Percentiles rank a stretch among this genome's conserved stretches.
Conservation (phyloP, 2,329 filamentous ascomycete species). For the Lojkania enalia region DNA sequence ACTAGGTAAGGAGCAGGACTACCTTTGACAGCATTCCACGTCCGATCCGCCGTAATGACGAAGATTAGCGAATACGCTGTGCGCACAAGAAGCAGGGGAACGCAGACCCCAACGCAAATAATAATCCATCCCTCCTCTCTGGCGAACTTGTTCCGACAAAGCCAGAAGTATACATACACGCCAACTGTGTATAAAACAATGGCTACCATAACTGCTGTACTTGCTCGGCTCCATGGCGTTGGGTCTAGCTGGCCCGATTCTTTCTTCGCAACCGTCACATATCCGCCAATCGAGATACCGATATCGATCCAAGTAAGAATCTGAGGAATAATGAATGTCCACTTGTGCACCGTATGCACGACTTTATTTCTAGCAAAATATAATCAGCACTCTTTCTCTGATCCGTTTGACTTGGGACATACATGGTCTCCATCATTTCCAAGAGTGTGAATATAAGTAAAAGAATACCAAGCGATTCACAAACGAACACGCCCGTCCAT, state of each 20-base stretch:
- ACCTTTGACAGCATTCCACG: constrained; percentile 4
- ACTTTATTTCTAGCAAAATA: neutral
- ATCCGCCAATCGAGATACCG: neutral
- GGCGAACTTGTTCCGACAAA: neutral
- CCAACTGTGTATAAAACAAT: constrained; percentile 1
- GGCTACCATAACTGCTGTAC: neutral
- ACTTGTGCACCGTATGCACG: neutral
- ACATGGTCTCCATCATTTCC: constrained; percentile 1
- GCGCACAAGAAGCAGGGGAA: neutral
- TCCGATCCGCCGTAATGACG: neutral
- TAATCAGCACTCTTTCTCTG: too few species aligned
- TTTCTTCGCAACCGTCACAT: neutral
- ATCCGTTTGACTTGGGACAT: too few species aligned
- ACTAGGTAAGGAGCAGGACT: neutral
- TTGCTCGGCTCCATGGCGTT: neutral
- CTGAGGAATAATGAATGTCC: neutral
- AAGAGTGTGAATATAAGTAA: neutral
- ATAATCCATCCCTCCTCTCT: neutral
- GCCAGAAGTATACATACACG: neutral
- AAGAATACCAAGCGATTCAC: neutral
- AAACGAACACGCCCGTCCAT: neutral
- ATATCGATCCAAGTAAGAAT: constrained; percentile 1
- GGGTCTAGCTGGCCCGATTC: neutral
- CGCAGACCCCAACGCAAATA: neutral
- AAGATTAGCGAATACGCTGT: neutral